Conservation (phyloP, 2,329 filamentous ascomycete genomes). For the Xylaria arbuscula region DNA sequence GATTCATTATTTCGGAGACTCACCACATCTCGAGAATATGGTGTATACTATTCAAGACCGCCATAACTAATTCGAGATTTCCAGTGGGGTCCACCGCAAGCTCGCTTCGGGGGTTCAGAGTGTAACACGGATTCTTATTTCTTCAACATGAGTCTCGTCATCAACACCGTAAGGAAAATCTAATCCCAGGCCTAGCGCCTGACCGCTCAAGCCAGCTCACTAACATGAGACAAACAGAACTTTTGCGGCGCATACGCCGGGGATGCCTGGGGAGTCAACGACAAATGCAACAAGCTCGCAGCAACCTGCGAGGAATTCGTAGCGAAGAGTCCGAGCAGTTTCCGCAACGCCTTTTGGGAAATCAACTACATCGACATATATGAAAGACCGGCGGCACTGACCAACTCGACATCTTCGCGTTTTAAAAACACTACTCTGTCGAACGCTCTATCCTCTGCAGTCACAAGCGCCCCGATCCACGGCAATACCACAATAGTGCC, state of each 20-base stretch:
- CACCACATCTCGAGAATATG: neutral
- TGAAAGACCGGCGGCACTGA: constrained; percentile 33
- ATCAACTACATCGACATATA: constrained; percentile 66
- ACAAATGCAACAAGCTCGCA: constrained; percentile 55
- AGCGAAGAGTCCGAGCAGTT: constrained; percentile 57
- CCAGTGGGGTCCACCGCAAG: constrained; percentile 75
- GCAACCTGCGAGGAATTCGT: constrained; percentile 61
- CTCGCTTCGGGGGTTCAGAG: constrained; percentile 70
- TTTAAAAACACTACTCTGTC: constrained; percentile 25
- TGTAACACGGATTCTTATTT: constrained; percentile 77
- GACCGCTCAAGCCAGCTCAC: neutral
- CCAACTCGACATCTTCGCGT: constrained; percentile 29
- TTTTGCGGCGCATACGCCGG: constrained; percentile 83
- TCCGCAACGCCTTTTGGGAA: constrained; percentile 61
- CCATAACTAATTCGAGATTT: neutral
- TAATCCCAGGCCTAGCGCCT: neutral
- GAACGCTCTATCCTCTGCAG: constrained; percentile 18
- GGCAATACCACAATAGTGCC: constrained; percentile 29
- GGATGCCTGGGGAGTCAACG: constrained; percentile 55
- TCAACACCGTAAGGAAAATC: constrained; percentile 67
- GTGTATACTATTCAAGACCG: neutral
- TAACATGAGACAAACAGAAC: constrained; percentile 55
- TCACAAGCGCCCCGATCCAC: constrained; percentile 21
- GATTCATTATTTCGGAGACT: neutral
- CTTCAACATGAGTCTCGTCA: constrained; percentile 74